Conservation (phyloP, 371 early-diverging fungal species). For the Mucor ambiguus region DNA sequence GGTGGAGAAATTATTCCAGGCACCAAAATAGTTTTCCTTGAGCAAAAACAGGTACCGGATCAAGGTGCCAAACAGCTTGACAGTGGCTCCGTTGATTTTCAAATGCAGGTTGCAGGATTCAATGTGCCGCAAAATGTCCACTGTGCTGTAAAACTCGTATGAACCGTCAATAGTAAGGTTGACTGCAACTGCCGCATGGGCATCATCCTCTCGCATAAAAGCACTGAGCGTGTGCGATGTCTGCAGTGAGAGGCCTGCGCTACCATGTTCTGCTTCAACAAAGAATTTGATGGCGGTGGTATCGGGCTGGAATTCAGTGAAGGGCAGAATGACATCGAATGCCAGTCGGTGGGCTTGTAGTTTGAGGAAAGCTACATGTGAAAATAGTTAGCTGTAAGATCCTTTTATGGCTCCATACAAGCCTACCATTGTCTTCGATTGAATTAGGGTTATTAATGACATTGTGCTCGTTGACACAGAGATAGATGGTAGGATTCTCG, state of each 20-base stretch:
- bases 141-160: conserved; percentile 66
- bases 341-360: conserved; percentile 48
- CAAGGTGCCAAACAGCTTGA: conserved; percentile 71
- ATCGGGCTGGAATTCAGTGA: conserved; percentile 62
- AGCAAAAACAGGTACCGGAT: conserved; percentile 74
- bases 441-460: conserved; percentile 80
- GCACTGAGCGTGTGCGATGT: conserved; percentile 74
- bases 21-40: conserved; percentile 81
- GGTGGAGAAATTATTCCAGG: conserved; percentile 67
- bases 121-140: conserved; percentile 54
- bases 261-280: conserved; percentile 58
- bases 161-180: conserved; percentile 58
- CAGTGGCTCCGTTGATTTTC: conserved; percentile 65
- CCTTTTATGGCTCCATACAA: too few relatives aligned
- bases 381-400: too few relatives aligned
- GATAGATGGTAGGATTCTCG: conserved; percentile 57
- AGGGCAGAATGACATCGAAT: conserved; percentile 58
- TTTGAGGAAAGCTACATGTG: conserved; percentile 59
- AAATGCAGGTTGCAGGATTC: conserved; percentile 68
- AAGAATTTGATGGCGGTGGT: conserved; percentile 58
- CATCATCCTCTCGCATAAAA: conserved; percentile 61
- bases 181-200: conserved; percentile 57
- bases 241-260: conserved; percentile 62
- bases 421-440: conserved; percentile 75
- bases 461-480: conserved; percentile 84